A percentile compares a stretch with the other conserved stretches of the same genome.
Conservation (phyloP, 176 grass and related monocot genomes). For the Guadua angustifolia region DNA sequence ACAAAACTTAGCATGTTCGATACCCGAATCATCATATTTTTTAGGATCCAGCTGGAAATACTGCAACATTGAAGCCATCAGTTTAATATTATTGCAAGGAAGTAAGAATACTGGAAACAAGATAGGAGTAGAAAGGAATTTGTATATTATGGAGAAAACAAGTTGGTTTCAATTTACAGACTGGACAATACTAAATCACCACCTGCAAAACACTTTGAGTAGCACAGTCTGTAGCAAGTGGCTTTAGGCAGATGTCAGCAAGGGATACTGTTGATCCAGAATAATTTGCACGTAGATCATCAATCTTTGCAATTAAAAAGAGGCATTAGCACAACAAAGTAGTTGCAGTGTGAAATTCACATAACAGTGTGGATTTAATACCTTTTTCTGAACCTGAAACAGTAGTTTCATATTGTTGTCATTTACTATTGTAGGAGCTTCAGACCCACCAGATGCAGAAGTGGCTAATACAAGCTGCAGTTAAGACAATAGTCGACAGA, state of each 20-base stretch:
- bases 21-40: conserved; percentile 62
- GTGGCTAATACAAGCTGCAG: conserved; percentile 85
- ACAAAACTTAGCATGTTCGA: conserved; percentile 88
- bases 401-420: conserved; percentile 90
- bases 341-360: conserved; percentile 28
- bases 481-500: conserved; percentile 29
- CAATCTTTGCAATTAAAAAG: conserved; percentile 63
- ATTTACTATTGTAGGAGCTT: conserved; percentile 67
- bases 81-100: neutral
- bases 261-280: conserved; percentile 75
- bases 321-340: conserved; percentile 42
- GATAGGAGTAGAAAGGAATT: conserved; percentile 6
- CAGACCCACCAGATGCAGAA: conserved; percentile 45
- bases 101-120: conserved; percentile 31
- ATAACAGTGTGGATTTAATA: conserved; percentile 41
- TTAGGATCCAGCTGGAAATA: conserved; percentile 97
- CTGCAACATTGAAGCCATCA: conserved; percentile 52
- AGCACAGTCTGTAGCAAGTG: conserved; percentile 85
- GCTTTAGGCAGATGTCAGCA: conserved; percentile 92
- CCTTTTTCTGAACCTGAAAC: conserved; percentile 97
- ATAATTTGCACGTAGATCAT: conserved; percentile 88
- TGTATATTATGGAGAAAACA: conserved; percentile 38
- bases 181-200: conserved; percentile 34
- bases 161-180: conserved; percentile 30
- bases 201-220: conserved; percentile 99